A percentile compares a stretch with the other conserved stretches of the same genome.
Conservation (phyloP, 768 basidiomycete species). For the Tricholoma saponaceum region DNA sequence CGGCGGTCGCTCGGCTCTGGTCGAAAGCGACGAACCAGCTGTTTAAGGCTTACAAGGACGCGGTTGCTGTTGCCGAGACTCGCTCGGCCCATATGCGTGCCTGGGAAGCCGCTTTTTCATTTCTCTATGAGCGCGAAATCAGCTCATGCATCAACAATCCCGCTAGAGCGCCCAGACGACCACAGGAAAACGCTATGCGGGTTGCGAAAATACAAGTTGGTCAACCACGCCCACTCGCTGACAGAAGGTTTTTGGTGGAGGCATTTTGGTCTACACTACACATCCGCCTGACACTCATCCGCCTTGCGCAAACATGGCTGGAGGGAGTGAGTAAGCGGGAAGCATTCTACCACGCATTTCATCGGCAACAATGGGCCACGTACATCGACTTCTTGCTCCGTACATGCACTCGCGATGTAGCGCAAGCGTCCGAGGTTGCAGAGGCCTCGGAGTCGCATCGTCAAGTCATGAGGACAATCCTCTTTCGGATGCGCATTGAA, state of each 20-base stretch:
- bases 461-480: constrained; percentile 42
- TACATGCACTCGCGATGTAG: constrained; percentile 43
- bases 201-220: constrained; percentile 51
- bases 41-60: constrained; percentile 34
- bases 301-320: constrained; percentile 40
- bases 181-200: constrained; percentile 46
- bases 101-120: constrained; percentile 58
- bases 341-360: constrained; percentile 20
- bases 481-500: constrained; percentile 40
- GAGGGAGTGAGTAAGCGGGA: constrained; percentile 19
- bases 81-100: constrained; percentile 55
- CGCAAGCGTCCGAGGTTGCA: constrained; percentile 43
- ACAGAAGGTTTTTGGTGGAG: constrained; percentile 57
- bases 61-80: constrained; percentile 35
- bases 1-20: constrained; percentile 40
- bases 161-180: constrained; percentile 31
- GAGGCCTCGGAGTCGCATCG: constrained; percentile 46
- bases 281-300: constrained; percentile 47
- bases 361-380: constrained; percentile 39
- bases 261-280: constrained; percentile 53
- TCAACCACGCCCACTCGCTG: constrained; percentile 52
- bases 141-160: constrained; percentile 27
- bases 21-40: constrained; percentile 29
- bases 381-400: constrained; percentile 44
- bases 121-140: constrained; percentile 46